Conservation (phyloP, 495 filamentous ascomycete species). For the Aspergillus sclerotiicarbonarius region DNA sequence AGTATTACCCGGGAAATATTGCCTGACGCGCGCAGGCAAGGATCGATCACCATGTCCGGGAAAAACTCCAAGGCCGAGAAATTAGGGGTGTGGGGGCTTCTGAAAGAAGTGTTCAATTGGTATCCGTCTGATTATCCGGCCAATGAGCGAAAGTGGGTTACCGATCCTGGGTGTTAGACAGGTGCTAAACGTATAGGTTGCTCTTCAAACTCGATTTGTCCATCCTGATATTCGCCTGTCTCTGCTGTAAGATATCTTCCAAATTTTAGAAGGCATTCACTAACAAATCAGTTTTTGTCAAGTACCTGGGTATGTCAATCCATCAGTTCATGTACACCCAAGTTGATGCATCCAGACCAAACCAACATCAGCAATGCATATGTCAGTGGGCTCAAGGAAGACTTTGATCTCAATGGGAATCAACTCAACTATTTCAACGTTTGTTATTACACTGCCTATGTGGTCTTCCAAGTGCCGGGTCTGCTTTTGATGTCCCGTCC, state of each 20-base stretch:
- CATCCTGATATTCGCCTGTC: constrained; percentile 34
- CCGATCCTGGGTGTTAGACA: background rate
- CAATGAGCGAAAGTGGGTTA: constrained; percentile 37
- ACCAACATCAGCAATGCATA: constrained; percentile 52
- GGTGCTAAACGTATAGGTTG: constrained; percentile 18
- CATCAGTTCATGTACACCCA: background rate
- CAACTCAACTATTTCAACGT: constrained; percentile 47
- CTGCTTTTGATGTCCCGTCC: constrained; percentile 36
- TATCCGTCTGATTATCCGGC: constrained; percentile 43
- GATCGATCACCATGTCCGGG: constrained; percentile 21
- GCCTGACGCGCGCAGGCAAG: background rate
- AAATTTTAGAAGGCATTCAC: background rate
- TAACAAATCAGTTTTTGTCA: constrained; percentile 33
- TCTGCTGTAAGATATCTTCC: constrained; percentile 33
- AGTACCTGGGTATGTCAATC: constrained; percentile 28
- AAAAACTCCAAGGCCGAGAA: constrained; percentile 16
- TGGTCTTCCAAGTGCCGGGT: constrained; percentile 39
- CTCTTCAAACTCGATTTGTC: constrained; percentile 35
- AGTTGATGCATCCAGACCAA: constrained; percentile 31
- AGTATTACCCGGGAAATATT: background rate
- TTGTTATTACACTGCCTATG: constrained; percentile 39
- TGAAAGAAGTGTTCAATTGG: constrained; percentile 51
- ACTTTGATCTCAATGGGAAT: constrained; percentile 55
- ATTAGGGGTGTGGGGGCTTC: constrained; percentile 24
- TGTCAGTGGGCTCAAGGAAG: constrained; percentile 60